Conservation (phyloP, 2,329 filamentous ascomycete species). For the Penicillium sclerotigenum region DNA sequence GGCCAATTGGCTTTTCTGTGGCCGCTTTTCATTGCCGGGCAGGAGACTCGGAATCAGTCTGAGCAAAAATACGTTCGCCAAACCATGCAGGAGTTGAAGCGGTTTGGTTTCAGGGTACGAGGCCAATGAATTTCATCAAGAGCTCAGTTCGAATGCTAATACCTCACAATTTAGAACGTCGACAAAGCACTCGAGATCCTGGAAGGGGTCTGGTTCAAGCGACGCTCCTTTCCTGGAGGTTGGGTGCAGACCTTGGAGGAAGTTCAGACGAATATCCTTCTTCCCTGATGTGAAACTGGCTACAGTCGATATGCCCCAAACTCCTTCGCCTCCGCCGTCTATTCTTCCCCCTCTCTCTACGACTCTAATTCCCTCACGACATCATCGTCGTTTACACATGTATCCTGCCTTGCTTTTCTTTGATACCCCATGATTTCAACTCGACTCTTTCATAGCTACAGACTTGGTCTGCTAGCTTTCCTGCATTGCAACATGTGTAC, state of each 20-base stretch:
- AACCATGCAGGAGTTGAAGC: slow-evolving; percentile 29
- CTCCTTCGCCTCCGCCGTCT: not conserved
- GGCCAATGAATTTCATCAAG: not conserved
- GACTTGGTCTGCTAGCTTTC: not conserved
- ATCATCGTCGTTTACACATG: not conserved
- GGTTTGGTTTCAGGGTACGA: slow-evolving; percentile 31
- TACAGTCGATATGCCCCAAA: not conserved
- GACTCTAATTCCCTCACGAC: not conserved
- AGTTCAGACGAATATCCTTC: slow-evolving; percentile 32
- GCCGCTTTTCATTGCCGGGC: slow-evolving; percentile 36
- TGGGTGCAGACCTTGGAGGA: slow-evolving; percentile 35
- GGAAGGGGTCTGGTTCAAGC: slow-evolving; percentile 33
- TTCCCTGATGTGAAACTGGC: slow-evolving; percentile 21
- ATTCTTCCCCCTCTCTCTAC: not conserved
- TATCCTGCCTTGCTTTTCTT: not conserved
- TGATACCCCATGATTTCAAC: not conserved
- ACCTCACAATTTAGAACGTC: slow-evolving; percentile 24
- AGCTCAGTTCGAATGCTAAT: not conserved
- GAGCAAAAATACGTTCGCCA: slow-evolving; percentile 33
- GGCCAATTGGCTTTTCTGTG: slow-evolving; percentile 35
- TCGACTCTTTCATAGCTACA: not conserved
- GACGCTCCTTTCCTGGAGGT: slow-evolving; percentile 32
- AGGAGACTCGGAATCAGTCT: slow-evolving; percentile 28
- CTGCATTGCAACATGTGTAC: not conserved
- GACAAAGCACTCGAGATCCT: slow-evolving; percentile 32